Evolutionary conservation across 257 asterid genomes (phyloP), one percentile per base, ranked within the genome.

Genomic region (Nicotiana sylvestris): DNA sequence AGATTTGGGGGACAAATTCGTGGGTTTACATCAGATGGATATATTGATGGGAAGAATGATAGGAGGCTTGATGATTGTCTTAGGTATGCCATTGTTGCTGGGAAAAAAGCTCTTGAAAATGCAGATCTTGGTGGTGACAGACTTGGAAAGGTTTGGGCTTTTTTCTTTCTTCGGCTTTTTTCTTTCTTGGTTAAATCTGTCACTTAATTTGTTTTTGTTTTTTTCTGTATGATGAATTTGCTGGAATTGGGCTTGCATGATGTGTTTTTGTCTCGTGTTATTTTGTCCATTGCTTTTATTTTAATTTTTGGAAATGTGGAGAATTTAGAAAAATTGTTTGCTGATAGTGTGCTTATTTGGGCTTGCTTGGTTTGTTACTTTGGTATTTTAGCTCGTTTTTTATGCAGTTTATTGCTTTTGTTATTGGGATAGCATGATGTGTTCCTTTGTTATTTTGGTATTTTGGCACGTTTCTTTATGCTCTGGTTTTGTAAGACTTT

Each of bases 21-120:
- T 46, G 93, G 90, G 69, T 90, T 90, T 66, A 66, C 30, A 49
- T 81, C 93, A 13, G 89, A 90, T 11, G 93, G 93, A 0, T 90
- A 90, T 70, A 90, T 90, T 81, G 91, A 90, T 86, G 93, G 93
- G 15, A 90, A 90, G 87, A 90, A 90, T 84, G 93, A 90, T 66
- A 85, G 93, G 85, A 85, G 93, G 56, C 88, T 90, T 49, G 93
- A 90, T 80, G 93, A 88, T 87, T 88, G 93, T 84, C 83, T 90
- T 76, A 84, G 93, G 77, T 90, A 90, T 81, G 86, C 90, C 84
- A 82, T 88, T 82, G 93, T 90, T 32, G 93, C 91, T 58, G 93
- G 91, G 6, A 90, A 90, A 39, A 90, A 90, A 81, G 91, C 89
- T 76, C 87, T 90, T 9, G 93, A 90, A 56, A 39, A 82, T 87